Evolutionary conservation across 1,284 basidiomycete genomes (phyloP).

Genomic region (Rhodotorula sp.): DNA sequence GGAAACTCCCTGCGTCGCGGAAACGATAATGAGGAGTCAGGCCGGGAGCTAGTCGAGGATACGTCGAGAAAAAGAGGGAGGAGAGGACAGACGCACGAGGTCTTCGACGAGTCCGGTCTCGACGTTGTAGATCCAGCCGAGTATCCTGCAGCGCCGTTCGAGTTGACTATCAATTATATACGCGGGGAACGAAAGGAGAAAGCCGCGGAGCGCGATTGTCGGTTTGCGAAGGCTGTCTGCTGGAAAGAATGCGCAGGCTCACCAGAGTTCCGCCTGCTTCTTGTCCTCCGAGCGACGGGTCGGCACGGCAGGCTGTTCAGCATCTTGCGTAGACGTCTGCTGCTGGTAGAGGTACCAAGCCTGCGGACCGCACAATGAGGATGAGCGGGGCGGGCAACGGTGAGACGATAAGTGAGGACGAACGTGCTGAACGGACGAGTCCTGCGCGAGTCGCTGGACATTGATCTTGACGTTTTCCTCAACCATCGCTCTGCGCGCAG

Average conservation of each 20-base stretch:
- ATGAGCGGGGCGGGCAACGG: no score
- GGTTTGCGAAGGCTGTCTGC: background rate
- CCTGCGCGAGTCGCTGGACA: conserved; percentile 20
- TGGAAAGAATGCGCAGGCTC: background rate
- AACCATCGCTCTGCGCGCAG: conserved; percentile 20
- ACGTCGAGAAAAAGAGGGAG: no score
- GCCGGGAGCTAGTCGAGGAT: background rate
- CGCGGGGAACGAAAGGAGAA: no score
- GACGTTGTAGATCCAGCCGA: conserved; percentile 81
- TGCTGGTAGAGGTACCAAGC: no score
- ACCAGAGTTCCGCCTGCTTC: no score
- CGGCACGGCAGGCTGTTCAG: no score
- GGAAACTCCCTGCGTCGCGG: background rate
- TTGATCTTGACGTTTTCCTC: conserved; percentile 39
- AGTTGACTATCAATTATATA: background rate
- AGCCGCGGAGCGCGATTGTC: background rate
- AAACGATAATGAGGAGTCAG: background rate
- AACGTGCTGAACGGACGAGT: conserved; percentile 20
- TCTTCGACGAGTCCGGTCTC: conserved; percentile 66
- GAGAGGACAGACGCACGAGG: conserved; percentile 48
- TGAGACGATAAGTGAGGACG: background rate
- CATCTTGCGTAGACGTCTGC: no score
- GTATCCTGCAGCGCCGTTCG: conserved; percentile 52
- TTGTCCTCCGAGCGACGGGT: no score
- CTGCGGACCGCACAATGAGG: no score